Percentiles rank a stretch among this genome's conserved stretches.
Conservation (phyloP, 768 basidiomycete species). For the Leccinellum albellum region DNA sequence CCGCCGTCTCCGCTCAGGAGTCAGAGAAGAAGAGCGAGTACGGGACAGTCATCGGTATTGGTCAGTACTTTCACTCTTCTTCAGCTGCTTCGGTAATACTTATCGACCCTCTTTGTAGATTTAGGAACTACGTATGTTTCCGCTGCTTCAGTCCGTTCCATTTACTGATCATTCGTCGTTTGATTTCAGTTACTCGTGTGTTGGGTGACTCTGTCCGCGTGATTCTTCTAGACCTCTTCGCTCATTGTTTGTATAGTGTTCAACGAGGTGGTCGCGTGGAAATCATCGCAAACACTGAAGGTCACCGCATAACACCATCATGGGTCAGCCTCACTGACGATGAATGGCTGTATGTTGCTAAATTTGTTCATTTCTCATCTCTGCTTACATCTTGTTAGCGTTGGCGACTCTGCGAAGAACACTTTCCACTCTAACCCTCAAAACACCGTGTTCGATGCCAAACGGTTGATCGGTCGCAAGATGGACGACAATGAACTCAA, state of each 20-base stretch:
- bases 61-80: conserved; percentile 41
- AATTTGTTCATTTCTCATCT: background rate
- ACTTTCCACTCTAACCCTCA: conserved; percentile 86
- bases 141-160: background rate
- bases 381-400: conserved; percentile 28
- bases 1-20: conserved; percentile 63
- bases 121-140: conserved; percentile 80
- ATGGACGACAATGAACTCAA: conserved; percentile 76
- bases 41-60: conserved; percentile 92
- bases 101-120: conserved; percentile 44
- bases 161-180: conserved; percentile 19
- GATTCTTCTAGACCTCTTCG: background rate
- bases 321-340: conserved; percentile 82
- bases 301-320: conserved; percentile 85
- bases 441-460: conserved; percentile 97
- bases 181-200: conserved; percentile 80
- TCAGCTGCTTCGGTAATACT: background rate
- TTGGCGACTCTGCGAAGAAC: conserved; percentile 97
- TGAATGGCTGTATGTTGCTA: conserved; percentile 51
- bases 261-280: conserved; percentile 83
- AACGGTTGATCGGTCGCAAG: conserved; percentile 89
- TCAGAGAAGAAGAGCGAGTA: conserved; percentile 57
- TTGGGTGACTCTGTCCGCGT: conserved; percentile 58
- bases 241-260: conserved; percentile 46
- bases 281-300: conserved; percentile 87